phyloP scores from a whole-genome alignment of 2,329 filamentous ascomycete species.

The Alternaria infectoria region DNA sequence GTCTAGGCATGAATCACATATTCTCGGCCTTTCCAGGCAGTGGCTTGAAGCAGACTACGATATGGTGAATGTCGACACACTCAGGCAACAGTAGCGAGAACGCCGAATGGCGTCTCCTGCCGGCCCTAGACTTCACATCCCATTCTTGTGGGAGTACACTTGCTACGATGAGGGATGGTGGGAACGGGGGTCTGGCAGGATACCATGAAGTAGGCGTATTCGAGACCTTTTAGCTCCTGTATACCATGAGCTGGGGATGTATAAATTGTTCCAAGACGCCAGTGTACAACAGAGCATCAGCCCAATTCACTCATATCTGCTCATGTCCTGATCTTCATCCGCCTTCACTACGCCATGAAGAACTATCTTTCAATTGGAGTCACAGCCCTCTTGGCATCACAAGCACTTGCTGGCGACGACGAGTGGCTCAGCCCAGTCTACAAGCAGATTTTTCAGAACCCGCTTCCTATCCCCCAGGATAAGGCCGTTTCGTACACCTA shows the following conservation, averaged over 20 bases:
- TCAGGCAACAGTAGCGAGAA: constrained; percentile 9
- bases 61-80: constrained; percentile 1
- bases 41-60: not conserved
- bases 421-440: constrained; percentile 45
- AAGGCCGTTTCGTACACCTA: constrained; percentile 48
- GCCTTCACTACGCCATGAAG: constrained; percentile 17
- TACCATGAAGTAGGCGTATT: not conserved
- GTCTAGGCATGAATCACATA: constrained; percentile 1
- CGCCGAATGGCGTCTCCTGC: not conserved
- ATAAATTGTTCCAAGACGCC: constrained; percentile 12
- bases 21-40: not conserved
- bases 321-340: not conserved
- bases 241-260: not conserved
- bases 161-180: not conserved
- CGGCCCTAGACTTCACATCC: not conserved
- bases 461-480: constrained; percentile 55
- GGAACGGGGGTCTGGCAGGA: not conserved
- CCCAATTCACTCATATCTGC: constrained; percentile 13
- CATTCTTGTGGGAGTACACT: not conserved
- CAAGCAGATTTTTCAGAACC: constrained; percentile 43
- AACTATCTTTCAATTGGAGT: constrained; percentile 16
- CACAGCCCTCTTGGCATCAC: constrained; percentile 19
- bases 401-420: constrained; percentile 25
- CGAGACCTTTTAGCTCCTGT: not conserved
- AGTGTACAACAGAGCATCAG: not conserved